phyloP scores from a whole-genome alignment of 495 filamentous ascomycete species.

The Trichoderma erinaceum region DNA sequence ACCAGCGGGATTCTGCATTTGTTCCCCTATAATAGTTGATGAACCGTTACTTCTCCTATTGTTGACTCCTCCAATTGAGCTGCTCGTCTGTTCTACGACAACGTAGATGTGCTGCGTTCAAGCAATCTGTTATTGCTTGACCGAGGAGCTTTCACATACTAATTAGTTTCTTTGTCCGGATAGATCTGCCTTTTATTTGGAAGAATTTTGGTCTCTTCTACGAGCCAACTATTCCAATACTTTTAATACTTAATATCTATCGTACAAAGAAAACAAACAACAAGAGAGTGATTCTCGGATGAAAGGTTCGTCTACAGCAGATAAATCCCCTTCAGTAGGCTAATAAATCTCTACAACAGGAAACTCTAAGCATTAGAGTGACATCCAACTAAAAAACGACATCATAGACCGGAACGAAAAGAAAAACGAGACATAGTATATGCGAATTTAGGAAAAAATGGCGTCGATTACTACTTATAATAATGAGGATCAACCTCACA shows the following conservation, averaged over 20 bases:
- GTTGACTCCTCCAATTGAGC: not conserved
- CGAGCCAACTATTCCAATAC: not conserved
- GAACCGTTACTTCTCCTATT: not conserved
- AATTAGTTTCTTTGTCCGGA: not conserved
- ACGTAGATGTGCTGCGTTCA: constrained; percentile 2
- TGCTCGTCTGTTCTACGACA: not conserved
- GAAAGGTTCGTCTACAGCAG: not conserved
- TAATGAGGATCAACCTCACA: not conserved
- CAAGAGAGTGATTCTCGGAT: not conserved
- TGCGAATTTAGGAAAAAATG: not conserved
- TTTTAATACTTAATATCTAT: not conserved
- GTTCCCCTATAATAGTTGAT: not conserved
- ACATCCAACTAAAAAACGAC: not conserved
- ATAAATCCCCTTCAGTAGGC: too few species aligned
- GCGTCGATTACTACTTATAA: not conserved
- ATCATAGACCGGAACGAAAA: not conserved
- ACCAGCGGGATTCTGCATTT: not conserved
- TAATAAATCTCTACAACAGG: not conserved
- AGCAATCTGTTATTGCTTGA: not conserved
- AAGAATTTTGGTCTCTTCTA: not conserved
- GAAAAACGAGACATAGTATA: not conserved
- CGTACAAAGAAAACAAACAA: not conserved
- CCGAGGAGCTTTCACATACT: not conserved
- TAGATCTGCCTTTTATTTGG: not conserved
- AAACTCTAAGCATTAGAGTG: not conserved